Evolutionary conservation across 2,329 filamentous ascomycete genomes (phyloP), one percentile per base, ranked within the genome.

Genomic region (Colletotrichum tanaceti): DNA sequence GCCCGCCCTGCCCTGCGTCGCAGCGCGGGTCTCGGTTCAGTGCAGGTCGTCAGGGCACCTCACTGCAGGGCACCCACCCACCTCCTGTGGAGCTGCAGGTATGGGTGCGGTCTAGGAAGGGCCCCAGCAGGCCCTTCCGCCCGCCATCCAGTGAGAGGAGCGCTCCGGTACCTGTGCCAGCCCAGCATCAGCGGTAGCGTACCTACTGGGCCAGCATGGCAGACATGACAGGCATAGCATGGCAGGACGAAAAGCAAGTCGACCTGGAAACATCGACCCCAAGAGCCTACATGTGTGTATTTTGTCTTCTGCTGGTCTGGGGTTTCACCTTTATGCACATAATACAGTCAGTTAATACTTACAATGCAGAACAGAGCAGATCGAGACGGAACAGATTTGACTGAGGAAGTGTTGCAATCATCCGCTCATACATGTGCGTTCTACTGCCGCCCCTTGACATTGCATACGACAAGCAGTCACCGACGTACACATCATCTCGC

Each of bases 101-200:
- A 43, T 43, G 57, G 47, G 49, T 35, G 41, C 28, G 57, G 54
- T 54, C 57, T 32, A 55, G 47, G 28, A 39, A 53, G 22, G 57
- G 39, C 63, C 57, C 49, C 39, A 53, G 63, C 63, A 65, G 63
- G 24, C 53, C 28, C 32, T 65, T 65, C 57, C 47, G 63, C 57
- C 57, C 57, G 47, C 63, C 57, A 53, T 61, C 53, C 60, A 64
- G 39, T 65, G 65, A 58, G 35, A 64, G 39, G 61, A 47, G 60
- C 60, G 39, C 65, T 28, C 41, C 41, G 44, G 20, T 53, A 59
- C 64, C 64, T 67, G 64, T 66, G 64, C 64, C 64, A 63, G 64
- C 64, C 61, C 57, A 46, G 52, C 32, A 53, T 24, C 60, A 58
- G 32, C 20, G 52, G 53, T 52, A 63, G 52, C 62, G 63, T 60